Conservation (phyloP, 371 early-diverging fungal genomes). For the Circinella umbellata region DNA sequence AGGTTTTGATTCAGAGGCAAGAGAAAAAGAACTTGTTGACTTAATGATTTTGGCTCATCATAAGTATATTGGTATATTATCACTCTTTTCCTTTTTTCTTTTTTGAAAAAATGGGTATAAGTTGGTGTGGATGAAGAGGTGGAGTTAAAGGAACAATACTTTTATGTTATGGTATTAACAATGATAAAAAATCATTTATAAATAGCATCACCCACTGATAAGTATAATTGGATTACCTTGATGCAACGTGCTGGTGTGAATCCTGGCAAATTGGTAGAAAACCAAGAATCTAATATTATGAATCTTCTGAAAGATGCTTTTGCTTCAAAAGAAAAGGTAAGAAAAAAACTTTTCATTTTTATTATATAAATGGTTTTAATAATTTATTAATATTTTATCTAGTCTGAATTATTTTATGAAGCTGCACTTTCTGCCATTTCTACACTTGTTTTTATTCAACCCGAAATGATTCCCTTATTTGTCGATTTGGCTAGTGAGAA, state of each 20-base stretch:
- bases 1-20: slow-evolving; percentile 37
- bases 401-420: slow-evolving; percentile 53
- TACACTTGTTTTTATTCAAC: slow-evolving; percentile 62
- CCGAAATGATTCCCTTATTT: slow-evolving; percentile 52
- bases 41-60: slow-evolving; percentile 77
- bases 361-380: background rate
- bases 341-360: background rate
- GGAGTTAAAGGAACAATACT: too few species aligned
- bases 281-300: slow-evolving; percentile 43
- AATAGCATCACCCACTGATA: slow-evolving; percentile 63
- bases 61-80: slow-evolving; percentile 58
- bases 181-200: background rate
- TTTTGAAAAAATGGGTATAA: background rate
- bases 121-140: too few species aligned
- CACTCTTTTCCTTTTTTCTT: background rate
- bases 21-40: slow-evolving; percentile 62
- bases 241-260: slow-evolving; percentile 77
- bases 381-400: slow-evolving; percentile 7
- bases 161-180: too few species aligned
- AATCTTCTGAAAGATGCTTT: slow-evolving; percentile 44
- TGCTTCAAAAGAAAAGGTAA: slow-evolving; percentile 18
- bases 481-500: slow-evolving; percentile 50
- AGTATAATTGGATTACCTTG: slow-evolving; percentile 86
- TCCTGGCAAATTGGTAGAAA: slow-evolving; percentile 70
- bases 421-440: slow-evolving; percentile 64